A percentile compares a stretch with the other conserved stretches of the same genome.
Conservation (phyloP, 371 early-diverging fungal genomes). For the Circinella minor region DNA sequence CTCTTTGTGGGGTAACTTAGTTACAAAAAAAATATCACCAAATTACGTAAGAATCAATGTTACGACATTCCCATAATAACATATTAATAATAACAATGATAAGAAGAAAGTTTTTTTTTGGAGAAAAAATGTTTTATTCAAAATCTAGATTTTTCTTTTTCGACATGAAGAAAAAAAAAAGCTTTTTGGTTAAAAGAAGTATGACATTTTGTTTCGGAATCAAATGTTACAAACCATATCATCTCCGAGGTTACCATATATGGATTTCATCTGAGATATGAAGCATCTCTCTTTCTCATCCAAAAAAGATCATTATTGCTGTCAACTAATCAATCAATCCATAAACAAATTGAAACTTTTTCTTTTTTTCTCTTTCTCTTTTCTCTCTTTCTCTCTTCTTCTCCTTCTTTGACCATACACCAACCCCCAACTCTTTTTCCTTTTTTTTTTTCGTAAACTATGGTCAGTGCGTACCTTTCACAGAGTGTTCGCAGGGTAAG, state of each 20-base stretch:
- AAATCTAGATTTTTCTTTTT: too few species aligned
- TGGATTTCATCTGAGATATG: conserved; percentile 7
- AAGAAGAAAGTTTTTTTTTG: too few species aligned
- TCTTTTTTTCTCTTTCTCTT: background rate
- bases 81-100: too few species aligned
- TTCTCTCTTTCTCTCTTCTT: conserved; percentile 10
- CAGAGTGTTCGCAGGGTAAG: conserved; percentile 16
- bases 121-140: too few species aligned
- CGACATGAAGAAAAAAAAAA: too few species aligned
- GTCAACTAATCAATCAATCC: background rate
- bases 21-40: too few species aligned
- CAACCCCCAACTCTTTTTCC: conserved; percentile 14
- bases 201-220: too few species aligned
- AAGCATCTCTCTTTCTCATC: background rate
- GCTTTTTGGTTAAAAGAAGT: too few species aligned
- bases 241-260: conserved; percentile 5
- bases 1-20: too few species aligned
- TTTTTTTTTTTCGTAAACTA: background rate
- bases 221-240: background rate
- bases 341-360: background rate
- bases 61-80: too few species aligned
- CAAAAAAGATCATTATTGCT: background rate
- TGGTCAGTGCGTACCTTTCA: conserved; percentile 30
- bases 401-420: conserved; percentile 3
- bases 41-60: too few species aligned